These are phyloP conservation scores for Nicotiana paniculata DNA, from an alignment of 257 asterid genomes.

Conservation along the genomic window DNA sequence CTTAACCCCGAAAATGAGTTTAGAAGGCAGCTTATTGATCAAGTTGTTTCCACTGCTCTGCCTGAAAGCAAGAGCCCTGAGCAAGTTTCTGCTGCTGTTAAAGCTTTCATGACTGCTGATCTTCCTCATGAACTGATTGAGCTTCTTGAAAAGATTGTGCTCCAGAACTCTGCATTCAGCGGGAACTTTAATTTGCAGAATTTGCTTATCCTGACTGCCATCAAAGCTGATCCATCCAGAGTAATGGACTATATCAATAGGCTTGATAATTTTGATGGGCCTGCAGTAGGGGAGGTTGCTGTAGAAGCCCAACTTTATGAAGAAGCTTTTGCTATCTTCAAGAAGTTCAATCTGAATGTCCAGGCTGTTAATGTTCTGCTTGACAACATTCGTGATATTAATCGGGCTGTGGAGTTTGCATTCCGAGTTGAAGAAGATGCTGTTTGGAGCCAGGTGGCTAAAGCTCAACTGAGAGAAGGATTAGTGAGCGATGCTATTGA, in stretches of 20 bases:
- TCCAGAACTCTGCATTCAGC: constrained; percentile 96
- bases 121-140: constrained; percentile 98
- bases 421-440: constrained; percentile 98
- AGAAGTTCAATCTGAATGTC: constrained; percentile 94
- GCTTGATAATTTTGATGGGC: constrained; percentile 98
- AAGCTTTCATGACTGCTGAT: constrained; percentile 99
- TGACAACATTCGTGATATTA: constrained; percentile 84
- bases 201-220: constrained; percentile 87
- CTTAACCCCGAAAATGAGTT: constrained; percentile 95
- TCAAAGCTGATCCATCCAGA: constrained; percentile 94
- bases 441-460: constrained; percentile 99
- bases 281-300: constrained; percentile 99
- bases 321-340: constrained; percentile 95
- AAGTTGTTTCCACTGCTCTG: constrained; percentile 98
- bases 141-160: constrained; percentile 97
- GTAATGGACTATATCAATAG: constrained; percentile 97
- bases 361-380: constrained; percentile 94
- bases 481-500: constrained; percentile 96
- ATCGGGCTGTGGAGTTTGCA: constrained; percentile 96
- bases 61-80: constrained; percentile 99
- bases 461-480: constrained; percentile 96
- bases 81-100: constrained; percentile 99
- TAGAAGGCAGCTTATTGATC: constrained; percentile 96
- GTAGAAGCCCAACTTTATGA: constrained; percentile 90
- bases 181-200: constrained; percentile 98